Percentiles rank a stretch among this genome's conserved stretches.
phyloP scores from a whole-genome alignment of 2,329 filamentous ascomycete genomes.

The Escovopsis weberi region DNA sequence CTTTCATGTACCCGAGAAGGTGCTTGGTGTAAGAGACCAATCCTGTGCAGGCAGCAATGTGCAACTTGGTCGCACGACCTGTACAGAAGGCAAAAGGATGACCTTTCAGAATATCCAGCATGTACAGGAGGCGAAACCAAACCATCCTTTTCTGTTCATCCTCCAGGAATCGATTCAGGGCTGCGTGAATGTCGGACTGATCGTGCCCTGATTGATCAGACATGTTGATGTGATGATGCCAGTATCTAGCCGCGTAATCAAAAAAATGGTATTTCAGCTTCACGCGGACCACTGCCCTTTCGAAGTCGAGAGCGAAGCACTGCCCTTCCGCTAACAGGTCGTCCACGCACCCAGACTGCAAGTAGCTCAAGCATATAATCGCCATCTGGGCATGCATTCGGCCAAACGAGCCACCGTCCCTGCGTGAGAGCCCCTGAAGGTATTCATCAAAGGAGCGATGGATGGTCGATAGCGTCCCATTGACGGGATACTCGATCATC shows the following conservation, averaged over 20 bases:
- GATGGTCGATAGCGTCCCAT: conserved; percentile 29
- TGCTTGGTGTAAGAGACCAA: conserved; percentile 9
- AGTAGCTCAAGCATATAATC: conserved; percentile 9
- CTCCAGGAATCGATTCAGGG: conserved; percentile 5
- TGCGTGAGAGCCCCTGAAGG: conserved; percentile 14
- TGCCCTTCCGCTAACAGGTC: background rate
- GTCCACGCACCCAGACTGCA: conserved; percentile 9
- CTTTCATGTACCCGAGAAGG: conserved; percentile 6
- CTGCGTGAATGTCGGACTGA: conserved; percentile 5
- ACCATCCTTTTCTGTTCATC: conserved; percentile 3
- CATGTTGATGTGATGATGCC: conserved; percentile 14
- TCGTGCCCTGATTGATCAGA: conserved; percentile 9
- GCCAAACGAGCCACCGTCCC: background rate
- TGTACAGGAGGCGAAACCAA: conserved; percentile 3
- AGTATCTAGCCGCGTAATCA: conserved; percentile 16
- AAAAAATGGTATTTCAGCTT: conserved; percentile 14
- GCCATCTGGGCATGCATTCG: conserved; percentile 11
- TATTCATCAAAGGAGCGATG: conserved; percentile 37
- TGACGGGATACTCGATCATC: conserved; percentile 28
- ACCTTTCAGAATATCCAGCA: too few species aligned
- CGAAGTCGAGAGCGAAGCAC: background rate
- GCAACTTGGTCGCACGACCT: conserved; percentile 3
- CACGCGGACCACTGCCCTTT: conserved; percentile 1
- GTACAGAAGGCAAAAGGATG: too few species aligned
- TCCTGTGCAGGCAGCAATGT: conserved; percentile 9